Base-by-base conservation (phyloP, 306 rosid species). In the Inga leiocalycina region DNA sequence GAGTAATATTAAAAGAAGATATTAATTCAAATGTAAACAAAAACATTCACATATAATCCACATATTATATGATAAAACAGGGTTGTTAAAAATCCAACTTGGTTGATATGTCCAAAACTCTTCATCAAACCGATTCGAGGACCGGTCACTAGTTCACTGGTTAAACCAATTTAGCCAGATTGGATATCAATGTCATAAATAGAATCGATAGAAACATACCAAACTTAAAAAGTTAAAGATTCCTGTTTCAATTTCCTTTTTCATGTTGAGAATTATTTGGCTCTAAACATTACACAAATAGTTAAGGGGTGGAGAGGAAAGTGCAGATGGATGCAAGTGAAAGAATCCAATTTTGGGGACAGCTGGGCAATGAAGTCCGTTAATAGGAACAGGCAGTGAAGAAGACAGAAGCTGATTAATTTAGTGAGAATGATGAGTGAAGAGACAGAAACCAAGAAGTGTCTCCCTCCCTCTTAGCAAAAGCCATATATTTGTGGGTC, bases 401-500 rank as follows among this genome's bases (percentile, higher is more conserved):
- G 4, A 22, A 59, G 34, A 59, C 14, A 22, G 13, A 10, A 61
- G 35, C 13, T 61, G 8, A 61, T 61, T 22, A 22, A 61, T 24
- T 39, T 24, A 61, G 34, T 24, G 34, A 24, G 35, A 61, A 61
- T 61, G 67, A 10, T 61, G 32, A 61, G 67, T 61, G 67, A 62
- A 24, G 68, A 62, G 35, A 27, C 68, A 62, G 68, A 62, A 24
- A 1, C 19, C 37, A 62, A 67, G 34, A 39, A 80, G 75, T 61
- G 65, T 71, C 46, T 34, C 70, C 57, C 35, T 32, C 51, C 59
- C 46, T 41, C 46, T 57, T 73, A 45, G 77, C 43, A 69, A 16
- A 27, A 70, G 80, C 19, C 44, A 39, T 32, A 27, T 27, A 27
- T 5, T 14, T 27, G 41, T 76, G 83, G 74, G 83, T 64, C 73